Evolutionary conservation across 2,329 filamentous ascomycete genomes (phyloP).

Genomic region (Curvularia sp.): DNA sequence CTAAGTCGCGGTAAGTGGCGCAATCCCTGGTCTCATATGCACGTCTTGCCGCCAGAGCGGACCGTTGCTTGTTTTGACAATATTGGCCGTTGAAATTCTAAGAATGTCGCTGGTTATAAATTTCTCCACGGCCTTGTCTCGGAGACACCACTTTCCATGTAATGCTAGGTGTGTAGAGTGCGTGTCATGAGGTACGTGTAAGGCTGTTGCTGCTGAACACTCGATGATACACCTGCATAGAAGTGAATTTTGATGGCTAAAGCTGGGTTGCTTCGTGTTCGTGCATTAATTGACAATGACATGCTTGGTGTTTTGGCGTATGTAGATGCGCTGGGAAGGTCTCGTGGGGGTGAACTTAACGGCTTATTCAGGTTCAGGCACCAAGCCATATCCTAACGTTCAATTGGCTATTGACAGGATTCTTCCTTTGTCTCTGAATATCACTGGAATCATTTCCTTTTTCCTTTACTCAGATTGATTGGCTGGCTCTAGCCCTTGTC

Average conservation of each 20-base stretch:
- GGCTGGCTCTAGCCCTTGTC: neutral
- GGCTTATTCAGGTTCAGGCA: neutral
- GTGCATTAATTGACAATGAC: neutral
- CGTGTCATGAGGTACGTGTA: neutral
- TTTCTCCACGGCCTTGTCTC: neutral
- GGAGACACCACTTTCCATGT: neutral
- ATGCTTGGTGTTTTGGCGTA: neutral
- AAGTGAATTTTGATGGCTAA: neutral
- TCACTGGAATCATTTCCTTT: neutral
- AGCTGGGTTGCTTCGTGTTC: neutral
- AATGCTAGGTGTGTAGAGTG: neutral
- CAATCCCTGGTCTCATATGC: neutral
- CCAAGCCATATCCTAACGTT: neutral
- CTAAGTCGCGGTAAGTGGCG: neutral
- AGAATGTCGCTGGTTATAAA: neutral
- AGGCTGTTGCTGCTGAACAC: neutral
- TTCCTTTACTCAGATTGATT: neutral
- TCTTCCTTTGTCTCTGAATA: neutral
- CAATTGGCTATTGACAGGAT: neutral
- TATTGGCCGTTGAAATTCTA: neutral
- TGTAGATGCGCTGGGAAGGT: neutral
- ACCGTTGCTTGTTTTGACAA: neutral
- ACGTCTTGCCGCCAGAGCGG: conserved; percentile 4
- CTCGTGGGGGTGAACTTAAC: neutral
- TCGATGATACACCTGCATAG: neutral